These are phyloP conservation scores for Thalassiosira hispida DNA, from an alignment of 352 stramenopile species.

Conservation along the genomic window DNA sequence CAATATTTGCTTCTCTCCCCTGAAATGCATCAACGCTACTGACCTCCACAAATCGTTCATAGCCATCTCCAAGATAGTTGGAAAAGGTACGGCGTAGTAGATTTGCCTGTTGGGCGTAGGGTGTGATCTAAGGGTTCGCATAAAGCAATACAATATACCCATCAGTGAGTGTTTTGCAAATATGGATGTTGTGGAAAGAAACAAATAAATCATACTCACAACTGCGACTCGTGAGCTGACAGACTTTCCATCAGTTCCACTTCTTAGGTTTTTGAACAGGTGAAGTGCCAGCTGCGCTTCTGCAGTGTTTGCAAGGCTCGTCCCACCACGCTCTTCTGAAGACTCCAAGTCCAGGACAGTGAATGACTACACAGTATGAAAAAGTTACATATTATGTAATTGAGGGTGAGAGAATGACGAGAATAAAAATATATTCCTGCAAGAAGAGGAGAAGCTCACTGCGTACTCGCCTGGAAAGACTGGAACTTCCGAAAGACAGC, in stretches of 20 bases:
- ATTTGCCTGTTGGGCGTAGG: constrained; percentile 94
- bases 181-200: constrained; percentile 1
- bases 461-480: constrained; percentile 29
- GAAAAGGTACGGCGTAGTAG: constrained; percentile 67
- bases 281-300: constrained; percentile 78
- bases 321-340: constrained; percentile 78
- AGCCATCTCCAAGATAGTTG: constrained; percentile 49
- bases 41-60: constrained; percentile 74
- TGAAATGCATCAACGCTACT: constrained; percentile 95
- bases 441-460: background rate
- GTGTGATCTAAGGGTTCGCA: constrained; percentile 88
- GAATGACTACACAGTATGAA: constrained; percentile 62
- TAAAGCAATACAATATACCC: background rate
- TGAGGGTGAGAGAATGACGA: constrained; percentile 8
- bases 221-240: constrained; percentile 50
- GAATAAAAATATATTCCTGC: background rate
- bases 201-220: constrained; percentile 22
- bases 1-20: constrained; percentile 93
- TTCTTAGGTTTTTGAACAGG: constrained; percentile 68
- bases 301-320: constrained; percentile 73
- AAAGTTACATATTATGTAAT: background rate
- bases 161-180: background rate
- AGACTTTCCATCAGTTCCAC: constrained; percentile 50
- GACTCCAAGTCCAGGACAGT: constrained; percentile 83
- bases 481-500: constrained; percentile 51